Percentiles rank a stretch among this genome's conserved stretches.
These are phyloP conservation scores for Mortierella sp. DNA, from an alignment of 371 early-diverging fungal genomes.

Conservation along the genomic window DNA sequence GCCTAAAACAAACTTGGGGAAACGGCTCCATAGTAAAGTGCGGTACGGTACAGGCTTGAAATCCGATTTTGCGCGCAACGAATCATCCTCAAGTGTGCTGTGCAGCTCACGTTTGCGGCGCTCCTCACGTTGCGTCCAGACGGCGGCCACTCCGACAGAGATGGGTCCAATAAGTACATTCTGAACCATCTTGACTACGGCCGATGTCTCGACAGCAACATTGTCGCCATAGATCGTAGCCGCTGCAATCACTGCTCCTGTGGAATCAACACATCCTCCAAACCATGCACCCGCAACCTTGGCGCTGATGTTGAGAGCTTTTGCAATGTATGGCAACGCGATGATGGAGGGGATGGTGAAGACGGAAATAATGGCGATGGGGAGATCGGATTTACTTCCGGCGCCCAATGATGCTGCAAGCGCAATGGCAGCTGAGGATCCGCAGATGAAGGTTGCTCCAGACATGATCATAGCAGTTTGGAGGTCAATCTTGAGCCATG, in stretches of 20 bases:
- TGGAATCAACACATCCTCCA: conserved; percentile 73
- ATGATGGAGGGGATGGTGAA: conserved; percentile 75
- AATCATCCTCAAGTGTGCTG: conserved; percentile 30
- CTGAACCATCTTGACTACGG: conserved; percentile 74
- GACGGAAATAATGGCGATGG: conserved; percentile 72
- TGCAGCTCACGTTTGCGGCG: conserved; percentile 33
- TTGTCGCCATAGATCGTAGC: conserved; percentile 69
- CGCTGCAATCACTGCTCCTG: conserved; percentile 76
- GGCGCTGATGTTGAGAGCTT: conserved; percentile 55
- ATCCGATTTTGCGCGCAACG: conserved; percentile 20
- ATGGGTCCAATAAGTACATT: conserved; percentile 71
- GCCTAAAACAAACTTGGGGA: conserved; percentile 73
- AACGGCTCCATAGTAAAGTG: conserved; percentile 64
- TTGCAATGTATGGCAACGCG: conserved; percentile 69
- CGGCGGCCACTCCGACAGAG: conserved; percentile 67
- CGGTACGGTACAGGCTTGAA: conserved; percentile 44
- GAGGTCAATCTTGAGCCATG: conserved; percentile 63
- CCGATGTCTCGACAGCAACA: conserved; percentile 65
- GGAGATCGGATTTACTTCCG: conserved; percentile 66
- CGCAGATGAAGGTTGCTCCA: conserved; percentile 72
- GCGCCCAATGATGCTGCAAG: conserved; percentile 67
- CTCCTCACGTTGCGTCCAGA: conserved; percentile 66
- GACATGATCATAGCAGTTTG: conserved; percentile 72
- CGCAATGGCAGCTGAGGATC: conserved; percentile 73
- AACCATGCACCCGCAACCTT: conserved; percentile 73